Percentiles rank a stretch among this genome's conserved stretches.
phyloP scores from a whole-genome alignment of 2,329 filamentous ascomycete species.

The Sporothrix schenckii region DNA sequence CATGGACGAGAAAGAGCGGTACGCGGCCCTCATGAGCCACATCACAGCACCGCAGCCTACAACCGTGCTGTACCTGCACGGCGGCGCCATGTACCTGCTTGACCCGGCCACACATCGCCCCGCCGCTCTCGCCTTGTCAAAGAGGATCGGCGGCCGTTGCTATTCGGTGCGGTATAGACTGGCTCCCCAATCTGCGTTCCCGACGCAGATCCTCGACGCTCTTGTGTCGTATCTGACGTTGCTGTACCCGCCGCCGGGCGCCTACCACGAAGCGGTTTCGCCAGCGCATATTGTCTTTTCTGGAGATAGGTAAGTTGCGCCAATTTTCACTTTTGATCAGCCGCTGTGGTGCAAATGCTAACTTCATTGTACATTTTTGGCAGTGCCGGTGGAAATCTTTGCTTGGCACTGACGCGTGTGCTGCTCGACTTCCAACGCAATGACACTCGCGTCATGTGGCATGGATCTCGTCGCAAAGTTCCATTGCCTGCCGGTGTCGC shows the following conservation, averaged over 20 bases:
- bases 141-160: constrained; percentile 66
- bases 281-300: constrained; percentile 69
- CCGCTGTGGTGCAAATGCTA: not conserved
- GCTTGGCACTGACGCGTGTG: constrained; percentile 67
- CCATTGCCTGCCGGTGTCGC: constrained; percentile 69
- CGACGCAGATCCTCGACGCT: constrained; percentile 71
- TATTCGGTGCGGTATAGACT: constrained; percentile 76
- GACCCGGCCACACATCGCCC: constrained; percentile 70
- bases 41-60: constrained; percentile 60
- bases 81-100: constrained; percentile 72
- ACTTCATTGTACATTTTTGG: not conserved
- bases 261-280: constrained; percentile 66
- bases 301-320: constrained; percentile 62
- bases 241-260: constrained; percentile 69
- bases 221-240: constrained; percentile 72
- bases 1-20: constrained; percentile 66
- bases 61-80: constrained; percentile 74
- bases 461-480: constrained; percentile 60
- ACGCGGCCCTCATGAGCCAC: constrained; percentile 68
- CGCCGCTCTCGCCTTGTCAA: constrained; percentile 63
- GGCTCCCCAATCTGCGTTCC: constrained; percentile 74
- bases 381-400: constrained; percentile 73
- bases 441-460: constrained; percentile 58
- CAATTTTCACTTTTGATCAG: not conserved
- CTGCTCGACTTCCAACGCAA: constrained; percentile 63